Evolutionary conservation across 1,284 basidiomycete genomes (phyloP).

Genomic region (Xerocomus amazonicus): DNA sequence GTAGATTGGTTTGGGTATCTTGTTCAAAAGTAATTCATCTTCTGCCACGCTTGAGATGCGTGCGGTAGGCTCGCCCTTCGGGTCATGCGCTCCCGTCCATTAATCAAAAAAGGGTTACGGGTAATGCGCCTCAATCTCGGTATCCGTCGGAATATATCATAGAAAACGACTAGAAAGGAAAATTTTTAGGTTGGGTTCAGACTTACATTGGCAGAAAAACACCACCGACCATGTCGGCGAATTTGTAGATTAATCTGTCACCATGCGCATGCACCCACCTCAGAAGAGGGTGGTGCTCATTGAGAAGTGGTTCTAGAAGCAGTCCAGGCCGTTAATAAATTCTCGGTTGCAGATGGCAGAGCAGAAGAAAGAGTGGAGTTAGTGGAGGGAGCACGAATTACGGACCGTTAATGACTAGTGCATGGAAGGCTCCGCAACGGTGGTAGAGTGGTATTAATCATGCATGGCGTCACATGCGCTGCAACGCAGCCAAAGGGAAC

Average conservation of each 20-base stretch:
- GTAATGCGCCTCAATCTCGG: neutral
- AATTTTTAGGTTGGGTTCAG: constrained; percentile 1
- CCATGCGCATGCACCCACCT: neutral
- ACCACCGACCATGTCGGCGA: constrained; percentile 12
- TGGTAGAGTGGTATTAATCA: neutral
- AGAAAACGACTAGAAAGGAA: constrained; percentile 2
- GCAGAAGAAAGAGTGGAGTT: neutral
- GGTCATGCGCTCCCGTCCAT: neutral
- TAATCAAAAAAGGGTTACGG: neutral
- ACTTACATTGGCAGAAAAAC: constrained; percentile 7
- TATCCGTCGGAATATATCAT: neutral
- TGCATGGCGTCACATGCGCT: neutral
- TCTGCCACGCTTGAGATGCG: neutral
- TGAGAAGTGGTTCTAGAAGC: neutral
- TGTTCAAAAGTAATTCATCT: neutral
- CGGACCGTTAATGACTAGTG: neutral
- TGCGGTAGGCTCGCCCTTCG: neutral
- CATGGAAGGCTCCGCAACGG: neutral
- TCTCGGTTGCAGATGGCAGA: too few relatives aligned
- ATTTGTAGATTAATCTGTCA: neutral
- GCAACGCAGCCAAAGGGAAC: neutral
- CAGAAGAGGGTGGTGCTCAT: neutral
- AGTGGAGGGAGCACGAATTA: neutral
- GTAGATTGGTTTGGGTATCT: neutral
- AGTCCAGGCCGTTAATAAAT: neutral